Evolutionary conservation across 495 filamentous ascomycete genomes (phyloP).

Genomic region (Staphylotrichum longicolle): DNA sequence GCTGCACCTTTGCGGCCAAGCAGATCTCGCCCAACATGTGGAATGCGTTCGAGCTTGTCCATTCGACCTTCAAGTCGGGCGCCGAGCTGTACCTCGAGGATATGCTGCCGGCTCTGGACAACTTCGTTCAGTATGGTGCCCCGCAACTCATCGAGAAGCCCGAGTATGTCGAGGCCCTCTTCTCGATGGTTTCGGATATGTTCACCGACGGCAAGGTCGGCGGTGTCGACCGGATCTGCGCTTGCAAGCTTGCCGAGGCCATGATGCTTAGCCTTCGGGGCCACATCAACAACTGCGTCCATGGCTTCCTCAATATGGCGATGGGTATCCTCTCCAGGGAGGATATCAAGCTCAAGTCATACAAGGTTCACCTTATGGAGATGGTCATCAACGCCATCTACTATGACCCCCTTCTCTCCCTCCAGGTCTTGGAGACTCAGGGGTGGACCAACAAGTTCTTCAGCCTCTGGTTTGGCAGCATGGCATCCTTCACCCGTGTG

Average conservation of each 20-base stretch:
- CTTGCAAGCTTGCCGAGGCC: conserved; percentile 97
- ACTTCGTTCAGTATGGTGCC: conserved; percentile 89
- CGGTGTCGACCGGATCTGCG: conserved; percentile 93
- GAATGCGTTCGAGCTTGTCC: conserved; percentile 94
- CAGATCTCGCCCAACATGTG: conserved; percentile 95
- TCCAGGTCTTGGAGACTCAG: conserved; percentile 83
- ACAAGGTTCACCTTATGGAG: conserved; percentile 95
- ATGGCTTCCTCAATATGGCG: conserved; percentile 81
- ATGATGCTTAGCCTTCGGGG: conserved; percentile 94
- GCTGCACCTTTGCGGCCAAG: conserved; percentile 98
- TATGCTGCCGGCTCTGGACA: conserved; percentile 96
- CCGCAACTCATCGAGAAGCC: conserved; percentile 75
- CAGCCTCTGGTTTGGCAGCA: conserved; percentile 94
- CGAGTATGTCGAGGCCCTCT: conserved; percentile 81
- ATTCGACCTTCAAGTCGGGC: conserved; percentile 93
- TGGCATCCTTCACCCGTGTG: conserved; percentile 87
- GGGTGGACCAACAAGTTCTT: conserved; percentile 99
- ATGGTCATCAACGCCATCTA: conserved; percentile 98
- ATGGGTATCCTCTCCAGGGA: conserved; percentile 72
- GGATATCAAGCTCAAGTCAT: conserved; percentile 81
- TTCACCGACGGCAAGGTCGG: conserved; percentile 79
- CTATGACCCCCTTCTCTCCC: conserved; percentile 81
- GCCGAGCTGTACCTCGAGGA: conserved; percentile 98
- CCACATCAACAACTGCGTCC: conserved; percentile 81
- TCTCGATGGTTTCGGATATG: conserved; percentile 74